phyloP scores from a whole-genome alignment of 2,329 filamentous ascomycete genomes.

The Aspergillus pseudoviridinutans region DNA sequence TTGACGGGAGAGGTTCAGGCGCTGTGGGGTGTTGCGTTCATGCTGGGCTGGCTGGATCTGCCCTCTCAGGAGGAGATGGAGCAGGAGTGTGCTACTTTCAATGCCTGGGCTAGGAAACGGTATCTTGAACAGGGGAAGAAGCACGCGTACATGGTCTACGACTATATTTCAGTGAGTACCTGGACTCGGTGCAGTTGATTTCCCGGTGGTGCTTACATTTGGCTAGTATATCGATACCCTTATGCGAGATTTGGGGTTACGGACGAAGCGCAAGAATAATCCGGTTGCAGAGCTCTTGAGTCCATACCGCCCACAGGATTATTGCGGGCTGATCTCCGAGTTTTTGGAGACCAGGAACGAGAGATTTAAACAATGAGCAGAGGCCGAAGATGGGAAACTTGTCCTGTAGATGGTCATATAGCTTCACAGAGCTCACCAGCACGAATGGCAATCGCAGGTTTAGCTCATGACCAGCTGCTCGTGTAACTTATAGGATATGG shows the following conservation, averaged over 20 bases:
- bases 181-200: not conserved
- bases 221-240: constrained; percentile 29
- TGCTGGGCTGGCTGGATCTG: constrained; percentile 21
- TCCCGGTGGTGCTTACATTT: not conserved
- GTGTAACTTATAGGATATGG: too few relatives aligned
- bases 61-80: constrained; percentile 25
- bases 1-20: constrained; percentile 26
- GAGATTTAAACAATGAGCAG: not conserved
- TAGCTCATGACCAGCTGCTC: too few relatives aligned
- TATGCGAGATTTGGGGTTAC: constrained; percentile 25
- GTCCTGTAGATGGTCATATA: not conserved
- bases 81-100: constrained; percentile 28
- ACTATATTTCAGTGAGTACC: constrained; percentile 27
- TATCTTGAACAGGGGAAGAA: constrained; percentile 29
- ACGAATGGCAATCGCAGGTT: too few relatives aligned
- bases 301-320: constrained; percentile 25
- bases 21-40: constrained; percentile 28
- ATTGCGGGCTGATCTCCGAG: constrained; percentile 28
- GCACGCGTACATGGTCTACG: constrained; percentile 29
- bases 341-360: constrained; percentile 10
- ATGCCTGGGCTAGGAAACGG: constrained; percentile 31
- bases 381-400: not conserved
- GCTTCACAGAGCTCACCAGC: too few relatives aligned
- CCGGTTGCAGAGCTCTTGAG: constrained; percentile 24
- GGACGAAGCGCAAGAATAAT: constrained; percentile 27